Evolutionary conservation across 257 asterid species (phyloP), one percentile per base, ranked within the genome.

Genomic region (Plantago ovata): DNA sequence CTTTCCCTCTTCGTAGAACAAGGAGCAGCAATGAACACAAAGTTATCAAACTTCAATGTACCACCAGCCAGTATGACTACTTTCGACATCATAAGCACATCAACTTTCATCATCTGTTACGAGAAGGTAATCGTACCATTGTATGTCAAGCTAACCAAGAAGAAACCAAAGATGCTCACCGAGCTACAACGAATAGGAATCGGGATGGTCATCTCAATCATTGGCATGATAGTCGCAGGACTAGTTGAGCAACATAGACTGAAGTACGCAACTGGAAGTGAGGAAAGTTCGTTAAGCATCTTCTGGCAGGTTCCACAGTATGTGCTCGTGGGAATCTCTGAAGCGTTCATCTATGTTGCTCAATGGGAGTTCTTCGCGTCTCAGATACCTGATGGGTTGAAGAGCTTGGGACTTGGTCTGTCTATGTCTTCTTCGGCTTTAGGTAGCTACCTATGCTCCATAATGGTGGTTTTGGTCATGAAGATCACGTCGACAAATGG

Each of bases 41-140:
- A 40, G 36, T 59, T 87, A 48, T 63, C 63, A 0, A 63, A 63
- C 10, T 82, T 87, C 68, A 72, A 79, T 69, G 70, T 87, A 3
- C 81, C 94, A 46, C 94, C 94, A 1, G 96, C 96, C 40, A 87
- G 94, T 76, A 87, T 84, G 96, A 84, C 92, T 0, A 78, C 80
- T 36, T 82, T 87, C 8, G 92, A 84, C 79, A 87, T 84, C 18
- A 69, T 84, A 53, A 84, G 92, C 81, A 82, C 92, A 13, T 82
- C 94, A 8, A 75, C 94, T 9, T 87, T 84, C 69, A 87, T 84
- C 71, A 66, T 87, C n/a, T 82, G 85, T 74, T 84, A 82, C n/a
- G 92, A 84, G 53, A 83, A 61, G 61, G 10, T 87, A 38, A 54
- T 87, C 3, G 78, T 79, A 10, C 96, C 96, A 16, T 21, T 87